Evolutionary conservation across 2,329 filamentous ascomycete genomes (phyloP).

Genomic region (Epichloe aotearoae): DNA sequence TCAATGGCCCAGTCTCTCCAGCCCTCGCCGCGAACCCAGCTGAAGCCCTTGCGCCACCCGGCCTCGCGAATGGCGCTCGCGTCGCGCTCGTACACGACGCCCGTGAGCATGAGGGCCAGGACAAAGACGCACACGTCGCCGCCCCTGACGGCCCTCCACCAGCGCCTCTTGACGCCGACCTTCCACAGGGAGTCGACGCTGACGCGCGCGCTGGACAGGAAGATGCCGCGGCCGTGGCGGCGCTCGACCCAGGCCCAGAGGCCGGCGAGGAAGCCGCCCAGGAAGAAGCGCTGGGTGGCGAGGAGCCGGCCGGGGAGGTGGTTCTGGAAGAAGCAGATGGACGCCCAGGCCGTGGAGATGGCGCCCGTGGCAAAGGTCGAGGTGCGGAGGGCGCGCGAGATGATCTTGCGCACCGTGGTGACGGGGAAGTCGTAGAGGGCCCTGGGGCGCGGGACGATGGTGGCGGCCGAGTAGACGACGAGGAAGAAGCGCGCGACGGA

Average conservation of each 20-base stretch:
- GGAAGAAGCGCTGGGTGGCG: slow-evolving; percentile 76
- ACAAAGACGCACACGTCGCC: slow-evolving; percentile 82
- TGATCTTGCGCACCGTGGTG: slow-evolving; percentile 49
- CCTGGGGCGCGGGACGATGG: slow-evolving; percentile 53
- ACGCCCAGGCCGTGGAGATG: slow-evolving; percentile 80
- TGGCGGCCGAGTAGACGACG: slow-evolving; percentile 55
- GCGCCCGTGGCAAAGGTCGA: slow-evolving; percentile 63
- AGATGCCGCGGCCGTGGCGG: slow-evolving; percentile 49
- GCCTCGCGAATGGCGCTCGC: slow-evolving; percentile 54
- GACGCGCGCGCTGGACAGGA: slow-evolving; percentile 66
- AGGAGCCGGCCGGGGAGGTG: slow-evolving; percentile 62
- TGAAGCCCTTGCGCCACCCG: slow-evolving; percentile 56
- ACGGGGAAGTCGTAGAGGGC: slow-evolving; percentile 57
- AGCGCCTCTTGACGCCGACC: slow-evolving; percentile 78
- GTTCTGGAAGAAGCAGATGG: slow-evolving; percentile 77
- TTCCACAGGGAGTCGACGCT: slow-evolving; percentile 82
- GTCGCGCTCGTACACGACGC: slow-evolving; percentile 62
- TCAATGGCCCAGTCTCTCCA: slow-evolving; percentile 53
- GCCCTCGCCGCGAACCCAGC: slow-evolving; percentile 62
- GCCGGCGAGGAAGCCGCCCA: slow-evolving; percentile 75
- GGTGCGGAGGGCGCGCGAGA: slow-evolving; percentile 58
- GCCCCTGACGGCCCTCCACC: slow-evolving; percentile 72
- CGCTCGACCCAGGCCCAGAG: slow-evolving; percentile 72
- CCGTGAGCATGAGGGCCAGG: slow-evolving; percentile 61
- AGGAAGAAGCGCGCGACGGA: slow-evolving; percentile 65